Base-by-base conservation (phyloP, 257 asterid genomes). In the Haberlea rhodopensis region DNA sequence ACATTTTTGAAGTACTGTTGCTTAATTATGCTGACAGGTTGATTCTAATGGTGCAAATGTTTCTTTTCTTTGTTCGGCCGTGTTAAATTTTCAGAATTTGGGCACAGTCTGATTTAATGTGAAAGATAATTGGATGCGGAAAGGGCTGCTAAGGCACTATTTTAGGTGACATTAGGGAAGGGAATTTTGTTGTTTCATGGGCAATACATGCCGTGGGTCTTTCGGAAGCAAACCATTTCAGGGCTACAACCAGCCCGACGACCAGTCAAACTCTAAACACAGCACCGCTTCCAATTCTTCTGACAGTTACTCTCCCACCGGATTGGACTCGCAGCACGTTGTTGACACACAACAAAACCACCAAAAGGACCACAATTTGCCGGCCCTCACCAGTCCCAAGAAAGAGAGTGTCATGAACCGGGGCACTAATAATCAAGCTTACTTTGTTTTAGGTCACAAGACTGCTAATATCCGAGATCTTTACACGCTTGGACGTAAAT, bases 151-250 rank as follows among this genome's bases (percentile, higher is more conserved):
- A 27, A 60, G 60, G 18, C 19, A 68, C 51, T 43, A 16, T 43
- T 71, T 74, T 74, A 68, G 57, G 78, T 25, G 65, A 71, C 28
- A 54, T 62, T 62, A 21, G 55, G 28, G 49, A 62, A 73, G 64
- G 74, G 82, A 62, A 10, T 73, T 76, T 62, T 64, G 71, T 74
- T 74, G 94, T 81, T 90, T 88, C 74, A 90, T 90, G 97, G 97
- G 97, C 92, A 90, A 90, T 74, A 81, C 96, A 87, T 90, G 97
- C 95, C 95, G 97, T 65, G 96, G 96, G 74, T 87, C 92, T 83
- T 80, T 87, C 16, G 82, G 89, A 65, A 80, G 78, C 68, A 82
- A 85, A 75, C 65, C 87, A 53, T 75, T 77, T 64, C 86, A 75
- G 83, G 91, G 87, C 78, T 73, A 62, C 80, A 55, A 68, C 45